These are phyloP conservation scores for Aspergillus brasiliensis DNA, from an alignment of 2,329 filamentous ascomycete species.

Conservation along the genomic window DNA sequence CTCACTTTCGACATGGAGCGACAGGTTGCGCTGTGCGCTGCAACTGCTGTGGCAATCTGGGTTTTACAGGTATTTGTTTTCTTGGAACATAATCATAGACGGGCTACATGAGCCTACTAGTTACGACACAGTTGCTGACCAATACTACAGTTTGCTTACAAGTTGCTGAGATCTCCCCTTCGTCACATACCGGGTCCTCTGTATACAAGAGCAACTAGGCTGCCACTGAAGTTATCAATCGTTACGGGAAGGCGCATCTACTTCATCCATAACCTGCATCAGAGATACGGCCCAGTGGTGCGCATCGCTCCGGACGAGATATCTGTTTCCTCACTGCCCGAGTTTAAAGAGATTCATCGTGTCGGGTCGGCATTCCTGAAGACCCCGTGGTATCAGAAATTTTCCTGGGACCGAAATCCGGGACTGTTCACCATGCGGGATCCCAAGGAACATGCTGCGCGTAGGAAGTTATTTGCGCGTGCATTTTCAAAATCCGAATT, in stretches of 20 bases:
- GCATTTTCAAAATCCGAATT: constrained; percentile 30
- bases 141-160: neutral
- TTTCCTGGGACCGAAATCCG: constrained; percentile 11
- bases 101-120: neutral
- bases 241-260: constrained; percentile 13
- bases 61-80: neutral
- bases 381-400: constrained; percentile 29
- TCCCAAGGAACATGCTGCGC: constrained; percentile 41
- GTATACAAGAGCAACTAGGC: constrained; percentile 7
- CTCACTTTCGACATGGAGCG: neutral
- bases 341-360: constrained; percentile 30
- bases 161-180: constrained; percentile 1
- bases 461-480: constrained; percentile 46
- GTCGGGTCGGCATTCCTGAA: constrained; percentile 31
- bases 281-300: constrained; percentile 27
- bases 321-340: constrained; percentile 38
- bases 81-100: neutral
- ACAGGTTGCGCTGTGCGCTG: neutral
- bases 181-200: constrained; percentile 7
- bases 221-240: constrained; percentile 12
- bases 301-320: constrained; percentile 27
- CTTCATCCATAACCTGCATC: constrained; percentile 25
- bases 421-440: constrained; percentile 45
- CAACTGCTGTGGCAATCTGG: neutral
- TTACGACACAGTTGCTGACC: neutral